These are phyloP conservation scores for Amanita fuliginea DNA, from an alignment of 768 basidiomycete species.

Conservation along the genomic window DNA sequence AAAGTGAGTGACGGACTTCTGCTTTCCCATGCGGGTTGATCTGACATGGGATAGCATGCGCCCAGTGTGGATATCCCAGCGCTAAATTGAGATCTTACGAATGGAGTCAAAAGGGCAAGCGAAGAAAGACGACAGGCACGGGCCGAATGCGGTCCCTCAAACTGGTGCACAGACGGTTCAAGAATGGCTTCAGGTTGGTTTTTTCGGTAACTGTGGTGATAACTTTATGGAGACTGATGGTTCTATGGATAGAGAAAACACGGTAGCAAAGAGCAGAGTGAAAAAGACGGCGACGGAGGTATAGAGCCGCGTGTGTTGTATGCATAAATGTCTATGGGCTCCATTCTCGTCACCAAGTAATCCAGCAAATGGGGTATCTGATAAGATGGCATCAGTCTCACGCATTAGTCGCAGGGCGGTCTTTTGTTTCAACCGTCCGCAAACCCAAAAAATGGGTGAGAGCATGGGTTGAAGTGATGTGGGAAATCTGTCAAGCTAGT, in stretches of 20 bases:
- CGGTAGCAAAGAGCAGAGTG: slow-evolving; percentile 76
- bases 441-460: background rate
- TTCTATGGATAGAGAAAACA: slow-evolving; percentile 60
- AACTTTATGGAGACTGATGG: background rate
- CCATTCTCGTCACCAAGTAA: no score
- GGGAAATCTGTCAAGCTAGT: background rate
- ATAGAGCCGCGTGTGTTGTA: slow-evolving; percentile 8
- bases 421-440: background rate
- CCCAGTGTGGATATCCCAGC: slow-evolving; percentile 92
- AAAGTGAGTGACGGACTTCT: slow-evolving; percentile 47
- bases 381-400: background rate
- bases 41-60: slow-evolving; percentile 53
- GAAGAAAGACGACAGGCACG: slow-evolving; percentile 98
- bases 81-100: slow-evolving; percentile 94
- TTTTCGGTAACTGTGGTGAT: background rate
- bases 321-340: background rate
- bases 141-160: slow-evolving; percentile 94
- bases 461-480: background rate
- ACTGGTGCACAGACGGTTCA: slow-evolving; percentile 88
- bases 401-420: background rate
- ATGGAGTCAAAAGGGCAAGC: slow-evolving; percentile 99
- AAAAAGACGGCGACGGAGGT: slow-evolving; percentile 43
- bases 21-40: background rate
- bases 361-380: background rate
- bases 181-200: slow-evolving; percentile 90